Evolutionary conservation across 495 filamentous ascomycete genomes (phyloP).

Genomic region (Neurospora tetrasperma): DNA sequence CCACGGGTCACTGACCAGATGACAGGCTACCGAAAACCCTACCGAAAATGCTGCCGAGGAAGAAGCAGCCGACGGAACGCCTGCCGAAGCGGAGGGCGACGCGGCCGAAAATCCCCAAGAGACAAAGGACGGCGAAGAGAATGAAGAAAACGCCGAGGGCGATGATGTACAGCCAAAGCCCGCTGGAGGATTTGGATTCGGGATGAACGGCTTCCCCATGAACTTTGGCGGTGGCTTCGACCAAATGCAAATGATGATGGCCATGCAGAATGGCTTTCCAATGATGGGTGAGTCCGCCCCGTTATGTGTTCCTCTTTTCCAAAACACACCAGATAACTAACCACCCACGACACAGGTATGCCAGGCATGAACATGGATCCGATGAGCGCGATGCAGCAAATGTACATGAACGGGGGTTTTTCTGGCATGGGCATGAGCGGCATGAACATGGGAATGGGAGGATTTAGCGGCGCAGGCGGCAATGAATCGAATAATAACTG

Average conservation of each 20-base stretch:
- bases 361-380: conserved; percentile 78
- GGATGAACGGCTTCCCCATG: conserved; percentile 52
- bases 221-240: conserved; percentile 58
- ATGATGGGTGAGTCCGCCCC: conserved; percentile 70
- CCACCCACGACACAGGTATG: conserved; percentile 45
- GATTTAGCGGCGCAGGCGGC: conserved; percentile 40
- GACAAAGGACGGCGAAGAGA: conserved; percentile 10
- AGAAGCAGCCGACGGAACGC: background rate
- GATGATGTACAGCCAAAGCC: conserved; percentile 24
- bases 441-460: conserved; percentile 84
- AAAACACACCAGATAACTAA: conserved; percentile 15
- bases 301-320: background rate
- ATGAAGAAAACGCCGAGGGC: conserved; percentile 18
- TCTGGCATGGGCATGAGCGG: conserved; percentile 84
- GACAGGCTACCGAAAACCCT: background rate
- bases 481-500: conserved; percentile 47
- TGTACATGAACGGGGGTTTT: conserved; percentile 72
- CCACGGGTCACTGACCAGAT: background rate
- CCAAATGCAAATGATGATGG: conserved; percentile 61
- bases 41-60: background rate
- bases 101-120: background rate
- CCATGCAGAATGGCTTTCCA: conserved; percentile 64
- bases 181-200: conserved; percentile 33
- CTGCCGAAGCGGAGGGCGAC: conserved; percentile 2
- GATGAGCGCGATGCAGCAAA: conserved; percentile 64